Percentiles rank a stretch among this genome's conserved stretches.
Conservation (phyloP, 345 rosid species). For the Odontarrhena argentea region DNA sequence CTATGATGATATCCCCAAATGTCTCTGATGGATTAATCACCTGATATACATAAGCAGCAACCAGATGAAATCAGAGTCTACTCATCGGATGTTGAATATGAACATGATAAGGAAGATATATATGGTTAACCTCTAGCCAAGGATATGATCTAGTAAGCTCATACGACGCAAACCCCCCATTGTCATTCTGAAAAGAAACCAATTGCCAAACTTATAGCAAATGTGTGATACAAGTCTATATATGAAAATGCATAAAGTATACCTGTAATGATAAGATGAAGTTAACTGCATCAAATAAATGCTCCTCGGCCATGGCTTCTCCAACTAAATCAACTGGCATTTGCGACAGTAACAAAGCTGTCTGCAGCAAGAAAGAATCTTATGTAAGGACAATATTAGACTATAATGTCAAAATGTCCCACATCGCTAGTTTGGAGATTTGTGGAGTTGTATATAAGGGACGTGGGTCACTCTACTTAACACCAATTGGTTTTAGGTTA, state of each 20-base stretch:
- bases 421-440: no score
- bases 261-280: slow-evolving; percentile 66
- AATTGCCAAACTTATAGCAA: neutral
- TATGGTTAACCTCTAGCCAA: slow-evolving; percentile 56
- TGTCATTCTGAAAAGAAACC: slow-evolving; percentile 45
- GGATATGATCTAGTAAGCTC: slow-evolving; percentile 77
- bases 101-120: neutral
- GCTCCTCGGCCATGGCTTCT: slow-evolving; percentile 45
- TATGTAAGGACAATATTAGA: neutral
- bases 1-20: slow-evolving; percentile 70
- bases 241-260: neutral
- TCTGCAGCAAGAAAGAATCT: slow-evolving; percentile 41
- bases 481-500: no score
- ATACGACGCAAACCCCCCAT: slow-evolving; percentile 79
- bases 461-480: no score
- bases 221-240: neutral
- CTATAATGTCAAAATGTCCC: no score
- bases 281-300: slow-evolving; percentile 57
- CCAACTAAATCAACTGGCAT: slow-evolving; percentile 51
- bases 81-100: neutral
- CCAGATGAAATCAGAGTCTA: neutral
- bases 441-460: no score
- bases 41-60: slow-evolving; percentile 35
- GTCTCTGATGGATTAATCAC: slow-evolving; percentile 67
- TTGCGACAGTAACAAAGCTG: slow-evolving; percentile 51